Base-by-base conservation (phyloP, 371 early-diverging fungal genomes). In the Mortierella sp. region DNA sequence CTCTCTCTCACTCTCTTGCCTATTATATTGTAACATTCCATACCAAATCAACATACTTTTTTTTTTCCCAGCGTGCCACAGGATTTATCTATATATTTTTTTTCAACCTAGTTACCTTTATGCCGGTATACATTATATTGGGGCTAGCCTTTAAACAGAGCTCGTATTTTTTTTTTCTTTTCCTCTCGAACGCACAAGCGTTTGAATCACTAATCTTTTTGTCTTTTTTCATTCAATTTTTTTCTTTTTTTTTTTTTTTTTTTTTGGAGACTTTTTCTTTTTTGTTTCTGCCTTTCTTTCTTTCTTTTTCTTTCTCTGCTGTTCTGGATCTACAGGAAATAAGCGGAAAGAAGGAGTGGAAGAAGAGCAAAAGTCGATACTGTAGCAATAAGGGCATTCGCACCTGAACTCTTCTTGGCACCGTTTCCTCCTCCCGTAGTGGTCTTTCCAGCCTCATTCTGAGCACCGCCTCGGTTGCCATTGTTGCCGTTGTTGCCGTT, bases 311-410 rank as follows among this genome's bases (percentile, higher is more conserved):
- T 15, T 23, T 51, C 16, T 53, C 45, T 3, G 7, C 21, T 43
- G 25, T 23, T 26, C 44, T 1, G 12, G 19, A 7, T 23, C 58
- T 68, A 68, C 37, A 77, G 46, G 19, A 66, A 56, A 48, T 71
- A 64, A n/a, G 72, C 60, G 28, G 47, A 64, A 26, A 68, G 56
- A 12, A 68, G 47, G 9, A 60, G 70, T 14, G 77, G 73, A 26
- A 72, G 15, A n/a, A 77, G n/a, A 26, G 68, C 60, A 62, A 64
- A 28, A 19, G 63, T 37, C 11, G 72, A 66, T 29, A 58, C 43
- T 6, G 46, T 48, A 15, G 56, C 63, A 7, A 28, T 19, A 45
- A 68, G n/a, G n/a, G n/a, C 37, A 23, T 25, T 64, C 23, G 79
- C 68, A 37, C 60, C 46, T 16, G 64, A 56, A 18, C 60, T 56